Evolutionary conservation across 192 early-diverging fungal genomes (phyloP).

Genomic region (Pilaira anomala): DNA sequence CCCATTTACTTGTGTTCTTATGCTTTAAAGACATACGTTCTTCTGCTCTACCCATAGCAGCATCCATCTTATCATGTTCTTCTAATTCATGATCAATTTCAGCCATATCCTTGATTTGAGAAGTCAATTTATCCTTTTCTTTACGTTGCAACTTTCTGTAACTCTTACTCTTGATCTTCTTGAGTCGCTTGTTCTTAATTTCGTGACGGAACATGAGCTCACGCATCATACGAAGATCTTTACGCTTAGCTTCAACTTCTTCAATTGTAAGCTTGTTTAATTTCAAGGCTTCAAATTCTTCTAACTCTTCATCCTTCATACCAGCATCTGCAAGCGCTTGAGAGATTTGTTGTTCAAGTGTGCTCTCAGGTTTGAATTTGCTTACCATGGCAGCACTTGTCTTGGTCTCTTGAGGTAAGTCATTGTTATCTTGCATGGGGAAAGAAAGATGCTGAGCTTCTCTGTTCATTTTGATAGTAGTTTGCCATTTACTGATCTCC

Average conservation of each 20-base stretch:
- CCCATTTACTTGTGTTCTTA: slow-evolving; percentile 97
- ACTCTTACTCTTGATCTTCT: slow-evolving; percentile 97
- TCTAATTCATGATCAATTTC: slow-evolving; percentile 70
- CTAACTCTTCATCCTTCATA: slow-evolving; percentile 74
- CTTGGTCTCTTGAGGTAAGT: slow-evolving; percentile 26
- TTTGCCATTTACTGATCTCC: slow-evolving; percentile 80
- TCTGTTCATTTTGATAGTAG: slow-evolving; percentile 78
- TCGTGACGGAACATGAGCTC: slow-evolving; percentile 93
- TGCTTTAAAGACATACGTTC: slow-evolving; percentile 93
- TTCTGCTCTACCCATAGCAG: slow-evolving; percentile 78
- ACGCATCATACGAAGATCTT: slow-evolving; percentile 86
- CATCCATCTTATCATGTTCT: slow-evolving; percentile 59
- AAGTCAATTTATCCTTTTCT: slow-evolving; percentile 58
- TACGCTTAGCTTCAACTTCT: slow-evolving; percentile 71
- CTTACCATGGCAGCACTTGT: slow-evolving; percentile 57
- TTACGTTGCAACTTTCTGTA: slow-evolving; percentile 88
- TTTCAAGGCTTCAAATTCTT: slow-evolving; percentile 82
- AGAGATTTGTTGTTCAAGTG: slow-evolving; percentile 79
- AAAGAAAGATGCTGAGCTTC: slow-evolving; percentile 79
- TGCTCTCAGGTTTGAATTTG: slow-evolving; percentile 62
- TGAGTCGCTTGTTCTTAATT: slow-evolving; percentile 82
- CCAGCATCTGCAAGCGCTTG: slow-evolving; percentile 65
- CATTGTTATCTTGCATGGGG: slow-evolving; percentile 42
- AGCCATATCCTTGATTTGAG: slow-evolving; percentile 50
- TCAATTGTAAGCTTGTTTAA: slow-evolving; percentile 79